Evolutionary conservation across 2,329 filamentous ascomycete genomes (phyloP), one percentile per base, ranked within the genome.

Genomic region (Sporothrix dimorphospora): DNA sequence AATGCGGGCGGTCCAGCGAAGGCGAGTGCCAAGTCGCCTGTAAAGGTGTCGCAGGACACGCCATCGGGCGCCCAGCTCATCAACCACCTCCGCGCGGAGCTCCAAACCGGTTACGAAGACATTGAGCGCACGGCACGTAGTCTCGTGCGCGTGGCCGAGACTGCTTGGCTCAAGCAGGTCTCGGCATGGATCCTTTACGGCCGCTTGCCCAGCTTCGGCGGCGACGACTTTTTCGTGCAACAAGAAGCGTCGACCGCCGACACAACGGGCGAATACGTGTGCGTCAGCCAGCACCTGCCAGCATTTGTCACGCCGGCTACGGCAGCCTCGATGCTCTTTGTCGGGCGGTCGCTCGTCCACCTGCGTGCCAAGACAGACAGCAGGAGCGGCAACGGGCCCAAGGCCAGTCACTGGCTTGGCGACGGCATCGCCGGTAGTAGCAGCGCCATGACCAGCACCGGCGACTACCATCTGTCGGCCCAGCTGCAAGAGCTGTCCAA

Each of bases 181-280:
- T 92, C 94, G 4, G 92, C 92, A 34, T 99, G 95, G 95, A 86
- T 98, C 9, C 82, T 98, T 16, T 97, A 97, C 79, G 96, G 96
- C 5, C 89, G 92, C 68, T 82, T 97, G 72, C 94, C 95, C 0
- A 87, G 86, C 16, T 90, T 93, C 79, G 94, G 93, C 2, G 87
- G 86, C 5, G 86, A 88, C n/a, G 95, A 98, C 81, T 98, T 98
- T 79, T 97, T 97, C 79, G 89, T 98, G 42, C 87, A 87, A 78
- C 85, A 80, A 75, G 78, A 83, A 9, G 79, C 82, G 14, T 40
- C 70, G 80, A 83, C 12, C 79, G 80, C 68, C 57, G 72, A 24
- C 80, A 83, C 30, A 82, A 84, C 76, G 24, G 72, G 71, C 53
- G 83, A 89, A 59, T 94, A 91, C 79, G 81, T 83, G 12, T 85